Evolutionary conservation across 1,284 basidiomycete genomes (phyloP), one percentile per base, ranked within the genome.

Genomic region (Singerocomus inundabilis): DNA sequence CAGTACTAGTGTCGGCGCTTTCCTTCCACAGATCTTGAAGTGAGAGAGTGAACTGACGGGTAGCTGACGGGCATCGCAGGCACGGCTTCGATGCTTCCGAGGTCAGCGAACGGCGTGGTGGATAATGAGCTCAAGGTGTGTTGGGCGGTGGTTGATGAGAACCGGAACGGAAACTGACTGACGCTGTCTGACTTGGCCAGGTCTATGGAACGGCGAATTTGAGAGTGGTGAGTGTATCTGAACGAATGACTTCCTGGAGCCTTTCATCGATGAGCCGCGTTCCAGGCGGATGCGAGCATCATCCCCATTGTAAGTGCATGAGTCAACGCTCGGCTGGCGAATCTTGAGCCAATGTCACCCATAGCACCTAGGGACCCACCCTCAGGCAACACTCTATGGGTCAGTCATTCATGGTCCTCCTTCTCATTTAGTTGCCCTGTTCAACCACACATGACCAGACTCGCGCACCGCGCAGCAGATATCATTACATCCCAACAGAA

Each of bases 151-250:
- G 6, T 18, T 6, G 31, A 40, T 36, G 37, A 26, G 11, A 2
- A 2, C 42, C 6, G 25, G 6, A 12, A 9, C 7, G 38, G 4
- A 18, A 12, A 21, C 21, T 21, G 21, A 18, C 12, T 18, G 5
- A 18, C 9, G 28, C 21, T 13, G 5, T 40, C 12, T 18, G 32
- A 34, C 28, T 8, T 11, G 13, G 30, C 13, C 15, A 53, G 54
- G 50, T 59, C 15, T 61, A 59, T 29, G 59, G 59, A 8, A 56
- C 57, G 7, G 46, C 49, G 30, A 59, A 59, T 33, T 11, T 59
- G n/a, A 41, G 57, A n/a, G 48, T 61, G 57, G 49, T 57, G 26
- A 29, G 54, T 46, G 38, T 36, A 10, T 39, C 25, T 41, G 6
- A 26, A 34, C 29, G 12, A 24, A 16, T 4, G 2, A 18, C 26